Evolutionary conservation across 2,329 filamentous ascomycete species (phyloP).

Genomic region (Cercospora berteroae): DNA sequence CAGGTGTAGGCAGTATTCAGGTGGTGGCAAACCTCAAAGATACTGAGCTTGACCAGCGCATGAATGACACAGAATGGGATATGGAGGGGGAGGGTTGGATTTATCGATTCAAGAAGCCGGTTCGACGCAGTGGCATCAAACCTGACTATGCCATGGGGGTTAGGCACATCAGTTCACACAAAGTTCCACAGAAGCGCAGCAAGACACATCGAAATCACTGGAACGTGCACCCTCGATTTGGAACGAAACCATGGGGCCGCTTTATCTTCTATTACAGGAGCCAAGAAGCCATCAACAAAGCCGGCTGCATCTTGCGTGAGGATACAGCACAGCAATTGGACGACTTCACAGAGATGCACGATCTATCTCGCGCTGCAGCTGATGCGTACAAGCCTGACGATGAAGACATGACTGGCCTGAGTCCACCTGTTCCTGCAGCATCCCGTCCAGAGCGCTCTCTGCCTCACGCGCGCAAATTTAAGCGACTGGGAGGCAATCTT

Average conservation of each 20-base stretch:
- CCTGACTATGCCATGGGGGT: slow-evolving; percentile 28
- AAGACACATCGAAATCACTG: slow-evolving; percentile 23
- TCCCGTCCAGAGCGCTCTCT: neutral
- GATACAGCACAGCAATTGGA: slow-evolving; percentile 20
- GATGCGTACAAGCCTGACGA: neutral
- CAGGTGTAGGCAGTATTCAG: slow-evolving; percentile 17
- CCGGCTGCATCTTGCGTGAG: slow-evolving; percentile 21
- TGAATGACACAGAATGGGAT: slow-evolving; percentile 16
- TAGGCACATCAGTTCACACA: slow-evolving; percentile 11
- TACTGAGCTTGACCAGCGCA: neutral
- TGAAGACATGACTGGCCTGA: neutral
- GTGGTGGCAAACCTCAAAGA: slow-evolving; percentile 13
- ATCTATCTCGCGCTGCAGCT: neutral
- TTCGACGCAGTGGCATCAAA: slow-evolving; percentile 25
- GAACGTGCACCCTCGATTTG: slow-evolving; percentile 31
- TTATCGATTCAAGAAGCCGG: slow-evolving; percentile 5
- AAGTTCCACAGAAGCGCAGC: slow-evolving; percentile 17
- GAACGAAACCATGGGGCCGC: slow-evolving; percentile 40
- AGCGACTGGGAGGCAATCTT: slow-evolving; percentile 1
- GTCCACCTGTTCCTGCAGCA: neutral
- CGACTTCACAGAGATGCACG: neutral
- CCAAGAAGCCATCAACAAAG: slow-evolving; percentile 26
- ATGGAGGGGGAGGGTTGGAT: slow-evolving; percentile 26
- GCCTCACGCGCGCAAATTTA: neutral
- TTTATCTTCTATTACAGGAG: slow-evolving; percentile 46